Evolutionary conservation across 1,284 basidiomycete species (phyloP).

Genomic region (Mycosarcoma maydis): DNA sequence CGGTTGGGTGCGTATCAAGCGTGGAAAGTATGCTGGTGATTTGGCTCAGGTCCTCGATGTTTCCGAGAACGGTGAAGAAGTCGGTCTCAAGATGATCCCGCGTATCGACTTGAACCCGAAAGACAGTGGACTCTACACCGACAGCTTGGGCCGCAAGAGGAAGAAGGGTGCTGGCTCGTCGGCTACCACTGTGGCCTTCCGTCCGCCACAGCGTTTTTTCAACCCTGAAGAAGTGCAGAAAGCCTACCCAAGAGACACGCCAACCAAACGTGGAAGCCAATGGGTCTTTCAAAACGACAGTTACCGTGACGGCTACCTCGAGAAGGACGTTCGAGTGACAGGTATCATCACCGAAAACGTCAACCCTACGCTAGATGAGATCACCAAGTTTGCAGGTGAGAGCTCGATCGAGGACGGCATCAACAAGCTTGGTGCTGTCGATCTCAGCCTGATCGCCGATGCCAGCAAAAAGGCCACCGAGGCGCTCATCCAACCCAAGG

Average conservation of each 20-base stretch:
- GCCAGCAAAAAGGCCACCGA: constrained; percentile 86
- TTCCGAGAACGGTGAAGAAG: constrained; percentile 90
- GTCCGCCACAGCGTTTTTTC: constrained; percentile 91
- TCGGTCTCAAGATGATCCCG: constrained; percentile 91
- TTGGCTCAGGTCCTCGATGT: constrained; percentile 94
- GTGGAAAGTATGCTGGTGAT: constrained; percentile 93
- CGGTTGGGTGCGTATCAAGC: constrained; percentile 93
- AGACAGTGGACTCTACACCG: constrained; percentile 67
- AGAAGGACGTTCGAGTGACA: constrained; percentile 91
- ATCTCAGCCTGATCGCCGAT: constrained; percentile 86
- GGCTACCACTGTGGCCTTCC: constrained; percentile 70
- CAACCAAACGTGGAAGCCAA: constrained; percentile 51
- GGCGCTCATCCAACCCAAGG: constrained; percentile 91
- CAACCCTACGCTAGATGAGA: constrained; percentile 94
- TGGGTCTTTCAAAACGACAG: constrained; percentile 85
- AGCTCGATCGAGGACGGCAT: constrained; percentile 46
- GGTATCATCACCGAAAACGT: constrained; percentile 86
- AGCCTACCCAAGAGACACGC: constrained; percentile 81
- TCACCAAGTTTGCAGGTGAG: constrained; percentile 82
- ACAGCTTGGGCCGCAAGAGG: constrained; percentile 65
- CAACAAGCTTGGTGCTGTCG: constrained; percentile 69
- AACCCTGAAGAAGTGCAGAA: constrained; percentile 91
- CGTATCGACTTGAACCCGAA: constrained; percentile 86
- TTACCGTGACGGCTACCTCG: constrained; percentile 91
- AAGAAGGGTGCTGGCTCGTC: constrained; percentile 62